Conservation (phyloP, 176 grass and related monocot species). For the Aegilops sharonensis region DNA sequence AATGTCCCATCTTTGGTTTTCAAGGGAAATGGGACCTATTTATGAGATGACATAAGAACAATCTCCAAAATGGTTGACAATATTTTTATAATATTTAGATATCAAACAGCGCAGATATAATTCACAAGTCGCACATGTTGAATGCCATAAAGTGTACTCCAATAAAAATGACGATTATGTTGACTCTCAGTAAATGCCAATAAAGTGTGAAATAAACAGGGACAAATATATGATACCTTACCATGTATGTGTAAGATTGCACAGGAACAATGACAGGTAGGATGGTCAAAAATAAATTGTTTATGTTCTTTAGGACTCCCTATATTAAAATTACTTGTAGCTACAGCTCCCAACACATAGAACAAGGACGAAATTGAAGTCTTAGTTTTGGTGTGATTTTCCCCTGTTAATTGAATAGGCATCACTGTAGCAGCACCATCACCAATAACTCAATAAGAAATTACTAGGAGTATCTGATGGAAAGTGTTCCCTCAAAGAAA, state of each 20-base stretch:
- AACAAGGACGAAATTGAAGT: not conserved
- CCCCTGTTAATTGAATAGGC: not conserved
- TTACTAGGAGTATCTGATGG: not conserved
- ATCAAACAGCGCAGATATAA: constrained; percentile 2
- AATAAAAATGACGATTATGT: not conserved
- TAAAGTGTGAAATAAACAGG: not conserved
- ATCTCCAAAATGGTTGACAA: not conserved
- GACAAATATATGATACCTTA: not conserved
- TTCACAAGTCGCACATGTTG: not conserved
- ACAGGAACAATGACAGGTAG: not conserved
- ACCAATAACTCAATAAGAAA: not conserved
- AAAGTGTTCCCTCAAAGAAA: not conserved
- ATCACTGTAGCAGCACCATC: not conserved
- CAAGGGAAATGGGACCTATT: constrained; percentile 16
- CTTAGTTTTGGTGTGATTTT: not conserved
- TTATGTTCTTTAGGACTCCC: constrained; percentile 1
- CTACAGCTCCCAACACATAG: not conserved
- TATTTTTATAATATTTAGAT: not conserved
- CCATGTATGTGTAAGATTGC: not conserved
- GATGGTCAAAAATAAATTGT: not conserved
- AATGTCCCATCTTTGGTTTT: not conserved
- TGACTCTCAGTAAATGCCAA: not conserved
- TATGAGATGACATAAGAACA: constrained; percentile 16
- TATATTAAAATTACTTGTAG: constrained; percentile 4
- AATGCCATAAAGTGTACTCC: constrained; percentile 18